Conservation (phyloP, 306 rosid species). For the Pterocarpus santalinus region DNA sequence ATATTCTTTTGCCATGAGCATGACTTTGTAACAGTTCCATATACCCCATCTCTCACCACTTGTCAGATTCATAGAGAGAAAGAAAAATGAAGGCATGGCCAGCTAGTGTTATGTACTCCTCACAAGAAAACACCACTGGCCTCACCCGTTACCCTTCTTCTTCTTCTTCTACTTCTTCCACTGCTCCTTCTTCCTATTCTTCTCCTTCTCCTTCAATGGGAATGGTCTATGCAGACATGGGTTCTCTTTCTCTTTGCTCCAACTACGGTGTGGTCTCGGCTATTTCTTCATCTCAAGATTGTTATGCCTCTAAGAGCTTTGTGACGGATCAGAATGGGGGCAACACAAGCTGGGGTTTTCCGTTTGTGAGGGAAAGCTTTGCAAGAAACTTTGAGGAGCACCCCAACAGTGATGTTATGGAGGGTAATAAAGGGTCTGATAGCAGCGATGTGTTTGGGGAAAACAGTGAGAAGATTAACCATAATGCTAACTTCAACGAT, state of each 20-base stretch:
- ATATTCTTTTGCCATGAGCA: constrained; percentile 32
- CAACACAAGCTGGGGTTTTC: constrained; percentile 61
- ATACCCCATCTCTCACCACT: constrained; percentile 2
- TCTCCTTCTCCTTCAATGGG: constrained; percentile 61
- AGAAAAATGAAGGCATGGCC: constrained; percentile 61
- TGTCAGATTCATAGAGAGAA: constrained; percentile 21
- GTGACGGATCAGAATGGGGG: constrained; percentile 50
- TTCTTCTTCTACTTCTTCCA: too few relatives aligned
- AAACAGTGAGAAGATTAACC: constrained; percentile 43
- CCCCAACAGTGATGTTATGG: constrained; percentile 45
- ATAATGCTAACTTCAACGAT: background rate
- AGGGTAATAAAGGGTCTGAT: constrained; percentile 61
- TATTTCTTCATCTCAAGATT: constrained; percentile 63
- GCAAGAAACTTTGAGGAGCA: constrained; percentile 62
- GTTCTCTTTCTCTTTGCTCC: constrained; percentile 70
- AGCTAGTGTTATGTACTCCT: constrained; percentile 48
- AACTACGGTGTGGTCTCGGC: constrained; percentile 57
- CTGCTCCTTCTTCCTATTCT: constrained; percentile 34
- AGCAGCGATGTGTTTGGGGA: constrained; percentile 60
- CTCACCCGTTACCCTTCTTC: constrained; percentile 39
- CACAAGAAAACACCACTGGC: constrained; percentile 46
- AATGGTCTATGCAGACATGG: constrained; percentile 72
- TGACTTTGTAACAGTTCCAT: constrained; percentile 50
- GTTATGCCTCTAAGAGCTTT: constrained; percentile 48
- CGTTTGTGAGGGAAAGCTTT: constrained; percentile 52